phyloP scores from a whole-genome alignment of 2,329 filamentous ascomycete genomes.

The Diaporthe aspalathi region DNA sequence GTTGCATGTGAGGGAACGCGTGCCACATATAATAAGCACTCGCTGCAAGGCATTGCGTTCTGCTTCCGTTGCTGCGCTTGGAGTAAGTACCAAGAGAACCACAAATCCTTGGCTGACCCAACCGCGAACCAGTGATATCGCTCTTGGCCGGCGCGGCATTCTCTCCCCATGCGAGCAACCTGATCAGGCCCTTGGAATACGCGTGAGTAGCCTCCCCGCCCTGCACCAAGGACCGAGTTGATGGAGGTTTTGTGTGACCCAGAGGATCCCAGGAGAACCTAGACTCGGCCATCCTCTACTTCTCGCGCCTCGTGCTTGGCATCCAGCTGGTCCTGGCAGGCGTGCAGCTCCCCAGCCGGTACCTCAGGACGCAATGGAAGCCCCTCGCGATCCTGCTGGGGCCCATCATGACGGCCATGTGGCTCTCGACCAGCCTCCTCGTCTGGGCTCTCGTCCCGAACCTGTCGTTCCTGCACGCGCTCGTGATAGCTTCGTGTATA shows the following conservation, averaged over 20 bases:
- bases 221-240: not conserved
- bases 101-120: not conserved
- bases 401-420: slow-evolving; percentile 88
- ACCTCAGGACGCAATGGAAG: slow-evolving; percentile 82
- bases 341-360: slow-evolving; percentile 86
- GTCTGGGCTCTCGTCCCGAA: slow-evolving; percentile 81
- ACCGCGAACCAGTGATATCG: slow-evolving; percentile 75
- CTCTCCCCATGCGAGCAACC: slow-evolving; percentile 80
- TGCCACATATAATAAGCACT: not conserved
- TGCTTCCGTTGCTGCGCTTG: too few species aligned
- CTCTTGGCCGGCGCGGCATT: slow-evolving; percentile 82
- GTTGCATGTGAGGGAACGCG: not conserved
- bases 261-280: slow-evolving; percentile 66
- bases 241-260: not conserved
- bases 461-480: slow-evolving; percentile 79
- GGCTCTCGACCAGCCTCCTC: slow-evolving; percentile 82
- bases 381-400: slow-evolving; percentile 80
- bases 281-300: slow-evolving; percentile 81
- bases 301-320: slow-evolving; percentile 87
- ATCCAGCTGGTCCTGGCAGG: slow-evolving; percentile 91
- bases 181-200: slow-evolving; percentile 81
- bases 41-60: not conserved
- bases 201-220: slow-evolving; percentile 53
- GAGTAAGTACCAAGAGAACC: not conserved
- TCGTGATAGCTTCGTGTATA: slow-evolving; percentile 86